phyloP scores from a whole-genome alignment of 139 green algal genomes.

The Chlamydomonas schloesseri region DNA sequence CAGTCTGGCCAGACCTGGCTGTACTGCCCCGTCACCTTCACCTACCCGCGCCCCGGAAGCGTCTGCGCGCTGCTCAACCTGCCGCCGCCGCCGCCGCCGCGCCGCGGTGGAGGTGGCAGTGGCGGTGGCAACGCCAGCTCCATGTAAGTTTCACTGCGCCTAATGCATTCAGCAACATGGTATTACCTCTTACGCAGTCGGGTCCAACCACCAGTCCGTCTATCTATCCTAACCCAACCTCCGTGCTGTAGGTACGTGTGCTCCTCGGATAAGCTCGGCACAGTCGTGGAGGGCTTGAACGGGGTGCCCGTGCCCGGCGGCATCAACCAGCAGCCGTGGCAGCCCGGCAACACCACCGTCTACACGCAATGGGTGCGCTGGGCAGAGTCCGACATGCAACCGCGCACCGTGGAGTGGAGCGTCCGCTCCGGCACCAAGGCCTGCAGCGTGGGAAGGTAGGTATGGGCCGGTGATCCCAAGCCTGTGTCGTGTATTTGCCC shows the following conservation, averaged over 20 bases:
- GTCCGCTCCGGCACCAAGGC: background rate
- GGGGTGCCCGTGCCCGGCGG: background rate
- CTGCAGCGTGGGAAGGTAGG: background rate
- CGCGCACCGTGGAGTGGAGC: background rate
- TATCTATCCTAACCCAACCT: too few species aligned
- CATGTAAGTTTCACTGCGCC: too few species aligned
- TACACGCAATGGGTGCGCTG: constrained; percentile 3
- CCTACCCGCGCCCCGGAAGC: background rate
- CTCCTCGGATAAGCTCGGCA: background rate
- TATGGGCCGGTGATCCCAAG: too few species aligned
- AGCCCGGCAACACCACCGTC: background rate
- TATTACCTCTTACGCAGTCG: too few species aligned
- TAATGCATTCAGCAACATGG: too few species aligned
- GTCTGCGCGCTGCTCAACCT: background rate
- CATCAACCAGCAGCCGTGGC: background rate
- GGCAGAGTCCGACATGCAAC: background rate
- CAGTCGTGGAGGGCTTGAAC: background rate
- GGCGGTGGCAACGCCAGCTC: too few species aligned
- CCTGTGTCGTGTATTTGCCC: too few species aligned
- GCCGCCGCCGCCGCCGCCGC: background rate
- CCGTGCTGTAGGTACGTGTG: too few species aligned
- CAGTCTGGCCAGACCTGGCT: background rate
- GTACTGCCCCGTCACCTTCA: background rate
- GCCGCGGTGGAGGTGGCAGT: background rate
- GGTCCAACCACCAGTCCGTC: too few species aligned